Evolutionary conservation across 2,329 filamentous ascomycete species (phyloP), one percentile per base, ranked within the genome.

Genomic region (Xylariomycetidae sp.): DNA sequence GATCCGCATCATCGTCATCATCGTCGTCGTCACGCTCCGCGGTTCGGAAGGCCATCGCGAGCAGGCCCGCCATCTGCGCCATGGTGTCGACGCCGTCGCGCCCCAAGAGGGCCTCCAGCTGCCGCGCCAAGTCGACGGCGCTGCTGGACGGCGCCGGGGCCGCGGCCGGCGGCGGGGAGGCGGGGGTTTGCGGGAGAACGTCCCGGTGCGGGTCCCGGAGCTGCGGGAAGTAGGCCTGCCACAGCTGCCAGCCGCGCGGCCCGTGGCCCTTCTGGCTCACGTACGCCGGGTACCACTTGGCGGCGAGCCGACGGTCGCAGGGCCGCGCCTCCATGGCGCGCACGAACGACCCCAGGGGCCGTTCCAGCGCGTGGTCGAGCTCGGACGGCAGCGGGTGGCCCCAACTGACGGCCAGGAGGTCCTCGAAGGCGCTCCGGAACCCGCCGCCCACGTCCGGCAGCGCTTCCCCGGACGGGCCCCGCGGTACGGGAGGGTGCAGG

Each of bases 341-440:
- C 50, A 27, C 54, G 2, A 34, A 10, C 6, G 34, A 32, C 18
- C 42, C 42, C 18, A 39, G 22, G 8, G 24, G 29, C 15, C 43
- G 46, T 10, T 31, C 28, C 13, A 37, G 25, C 5, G 31, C 4
- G 4, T 38, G 54, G 2, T 46, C 49, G 10, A 44, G 42, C 15
- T 71, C 61, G 14, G 67, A 58, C 4, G 60, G 58, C 14, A 75
- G 51, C 3, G 54, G 50, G 6, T 58, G 54, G 4, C 63, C 64
- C 10, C 63, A 59, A n/a, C 61, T 63, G 13, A 64, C 61, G n/a
- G 58, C 56, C 10, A 77, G 57, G 12, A 78, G 63, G 40, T 77
- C 73, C 45, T 77, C 72, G 40, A 76, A 76, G 29, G 73, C 72
- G 42, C 76, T 72, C 19, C 67, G 60, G 42, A 74, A 77, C n/a